Conservation (phyloP, 192 early-diverging fungal genomes). For the Haplosporangium gracile region DNA sequence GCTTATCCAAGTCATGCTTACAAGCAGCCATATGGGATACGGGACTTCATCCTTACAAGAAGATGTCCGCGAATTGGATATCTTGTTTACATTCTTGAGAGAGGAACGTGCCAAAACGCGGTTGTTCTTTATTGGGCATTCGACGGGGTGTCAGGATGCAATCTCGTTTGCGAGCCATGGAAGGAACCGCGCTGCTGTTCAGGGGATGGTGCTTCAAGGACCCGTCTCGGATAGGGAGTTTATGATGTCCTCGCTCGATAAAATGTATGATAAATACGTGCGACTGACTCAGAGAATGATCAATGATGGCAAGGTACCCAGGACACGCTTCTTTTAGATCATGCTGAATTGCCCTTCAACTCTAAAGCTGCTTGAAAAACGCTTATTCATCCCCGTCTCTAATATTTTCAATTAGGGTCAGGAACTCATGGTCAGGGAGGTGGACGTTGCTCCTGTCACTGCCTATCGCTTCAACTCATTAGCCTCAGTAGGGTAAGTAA, state of each 20-base stretch:
- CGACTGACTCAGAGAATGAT: constrained; percentile 47
- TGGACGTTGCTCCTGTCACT: constrained; percentile 50
- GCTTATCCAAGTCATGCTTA: constrained; percentile 58
- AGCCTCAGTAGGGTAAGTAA: constrained; percentile 45
- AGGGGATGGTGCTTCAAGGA: constrained; percentile 58
- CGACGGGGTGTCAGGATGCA: constrained; percentile 60
- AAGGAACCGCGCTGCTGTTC: constrained; percentile 16
- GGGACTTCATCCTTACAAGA: constrained; percentile 48
- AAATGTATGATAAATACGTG: constrained; percentile 42
- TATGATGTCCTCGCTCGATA: constrained; percentile 30
- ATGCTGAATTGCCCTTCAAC: background rate
- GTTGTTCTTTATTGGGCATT: constrained; percentile 60
- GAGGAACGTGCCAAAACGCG: constrained; percentile 38
- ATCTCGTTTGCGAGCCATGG: constrained; percentile 48
- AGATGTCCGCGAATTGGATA: constrained; percentile 56
- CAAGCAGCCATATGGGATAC: constrained; percentile 60
- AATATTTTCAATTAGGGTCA: constrained; percentile 14
- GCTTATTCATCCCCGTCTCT: background rate
- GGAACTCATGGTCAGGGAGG: constrained; percentile 56
- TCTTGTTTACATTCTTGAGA: constrained; percentile 37
- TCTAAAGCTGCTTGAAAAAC: too few species aligned
- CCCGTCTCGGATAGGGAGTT: constrained; percentile 61
- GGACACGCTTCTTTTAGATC: background rate
- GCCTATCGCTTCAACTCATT: constrained; percentile 57
- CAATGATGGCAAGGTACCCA: constrained; percentile 43